Evolutionary conservation across 2,329 filamentous ascomycete genomes (phyloP), one percentile per base, ranked within the genome.

Genomic region (Aspergillus sojae): DNA sequence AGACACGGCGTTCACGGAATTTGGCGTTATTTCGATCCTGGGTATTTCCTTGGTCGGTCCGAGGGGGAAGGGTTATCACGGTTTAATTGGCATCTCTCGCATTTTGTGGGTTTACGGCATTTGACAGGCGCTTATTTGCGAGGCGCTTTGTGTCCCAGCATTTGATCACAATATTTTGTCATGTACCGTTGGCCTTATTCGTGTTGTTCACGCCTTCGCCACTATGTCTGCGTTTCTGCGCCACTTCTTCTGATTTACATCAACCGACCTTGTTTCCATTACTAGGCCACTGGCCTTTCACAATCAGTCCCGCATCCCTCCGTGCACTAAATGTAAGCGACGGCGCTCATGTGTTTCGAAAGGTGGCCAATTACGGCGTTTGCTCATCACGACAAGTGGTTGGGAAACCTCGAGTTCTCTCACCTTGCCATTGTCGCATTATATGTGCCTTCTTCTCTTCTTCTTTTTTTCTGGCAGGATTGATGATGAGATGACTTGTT

Each of bases 281-380:
- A 45, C 58, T 46, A 54, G 48, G 48, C 48, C 28, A 34, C 28
- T 36, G 43, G 26, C 39, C 45, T 45, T 62, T 62, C 48, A 45
- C 50, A 48, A 34, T 16, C 39, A 45, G 19, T 60, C 53, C 55
- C 21, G 39, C 57, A 50, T 62, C 67, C 54, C 62, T 55, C 46
- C 50, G 46, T 67, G 68, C 64, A 67, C 62, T 64, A 59, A 64
- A 68, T 71, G 62, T 66, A 65, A 76, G 72, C 74, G 67, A 65
- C 63, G 74, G 74, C 73, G 74, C 73, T 72, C 62, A 70, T 70
- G 73, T 72, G 67, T 77, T 75, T 64, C 57, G 26, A 50, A 64
- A 36, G 57, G 58, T 67, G 67, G 63, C 64, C 57, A 57, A 62
- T 64, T 65, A 45, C 34, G 70, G 70, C 64, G 66, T 74, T 36